Evolutionary conservation across 1,139 yeast genomes (phyloP), one percentile per base, ranked within the genome.

Genomic region (Debaryomyces robertsiae): DNA sequence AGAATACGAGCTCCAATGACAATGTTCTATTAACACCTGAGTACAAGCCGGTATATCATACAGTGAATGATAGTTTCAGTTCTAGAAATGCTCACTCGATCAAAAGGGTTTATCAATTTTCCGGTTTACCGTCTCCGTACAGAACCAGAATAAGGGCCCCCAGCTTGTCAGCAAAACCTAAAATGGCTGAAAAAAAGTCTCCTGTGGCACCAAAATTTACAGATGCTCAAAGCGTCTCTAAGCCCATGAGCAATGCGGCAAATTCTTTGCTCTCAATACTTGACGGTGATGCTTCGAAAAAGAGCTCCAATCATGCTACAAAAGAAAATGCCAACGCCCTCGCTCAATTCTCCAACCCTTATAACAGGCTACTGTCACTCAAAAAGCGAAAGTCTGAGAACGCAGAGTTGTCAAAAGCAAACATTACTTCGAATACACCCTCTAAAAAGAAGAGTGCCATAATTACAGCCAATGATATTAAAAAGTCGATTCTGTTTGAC

Each of bases 101-200:
- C 27, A 72, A 68, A 47, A 54, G 82, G 48, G 78, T 82, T 2
- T 81, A 81, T 46, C 83, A 79, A 48, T 83, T 81, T 51, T 73
- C 84, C 0, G 79, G 80, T 1, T 63, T 81, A 30, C 87, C 88
- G 3, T 78, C 86, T 0, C 88, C 88, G 2, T 82, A 81, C 55
- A 67, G 79, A 50, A 73, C 83, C 1, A 69, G 81, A 42, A 63
- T 73, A 52, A 56, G 61, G 57, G 57, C 73, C 34, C 64, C 73
- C 6, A 33, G 41, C 14, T 36, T 47, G 9, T 39, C 49, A 37
- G 50, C 39, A 47, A 53, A 30, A 42, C 48, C 38, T 50, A 54
- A 38, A 48, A 11, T 10, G 11, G 23, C 39, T 10, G 14, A 32
- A 9, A 27, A 16, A 24, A 27, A 29, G n/a, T 19, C 44, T 6